A percentile compares a stretch with the other conserved stretches of the same genome.
phyloP scores from a whole-genome alignment of 805 yeast species.

The Debaryomyces tyrocola region DNA sequence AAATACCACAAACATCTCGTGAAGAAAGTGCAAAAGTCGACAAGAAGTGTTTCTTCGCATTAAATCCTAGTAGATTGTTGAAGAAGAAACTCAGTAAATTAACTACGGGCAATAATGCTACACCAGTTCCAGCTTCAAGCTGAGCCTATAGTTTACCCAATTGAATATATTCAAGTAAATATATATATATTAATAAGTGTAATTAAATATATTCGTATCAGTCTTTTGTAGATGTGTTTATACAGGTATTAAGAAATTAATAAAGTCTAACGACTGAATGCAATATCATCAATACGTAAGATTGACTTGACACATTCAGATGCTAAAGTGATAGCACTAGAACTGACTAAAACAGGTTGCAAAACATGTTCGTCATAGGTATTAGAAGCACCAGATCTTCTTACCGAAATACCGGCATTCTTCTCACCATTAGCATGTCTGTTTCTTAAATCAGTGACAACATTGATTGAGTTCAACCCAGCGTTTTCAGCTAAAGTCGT shows the following conservation, averaged over 20 bases:
- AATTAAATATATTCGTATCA: background rate
- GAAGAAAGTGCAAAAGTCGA: conserved; percentile 66
- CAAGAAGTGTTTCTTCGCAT: conserved; percentile 60
- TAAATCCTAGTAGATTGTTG: conserved; percentile 55
- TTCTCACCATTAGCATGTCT: conserved; percentile 88
- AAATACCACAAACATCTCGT: conserved; percentile 45
- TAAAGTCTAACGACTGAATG: conserved; percentile 55
- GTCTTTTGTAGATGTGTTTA: background rate
- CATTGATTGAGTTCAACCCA: conserved; percentile 86
- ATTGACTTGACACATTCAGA: conserved; percentile 96
- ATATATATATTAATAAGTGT: conserved; percentile 4
- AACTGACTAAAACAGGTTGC: conserved; percentile 94
- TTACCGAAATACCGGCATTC: conserved; percentile 93
- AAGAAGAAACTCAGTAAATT: conserved; percentile 42
- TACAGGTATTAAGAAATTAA: background rate
- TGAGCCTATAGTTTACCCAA: background rate
- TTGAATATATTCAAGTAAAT: background rate
- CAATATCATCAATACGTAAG: conserved; percentile 94
- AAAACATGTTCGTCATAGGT: conserved; percentile 91
- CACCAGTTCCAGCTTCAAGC: background rate
- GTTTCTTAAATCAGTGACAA: conserved; percentile 88
- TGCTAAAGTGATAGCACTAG: conserved; percentile 91
- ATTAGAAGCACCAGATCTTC: conserved; percentile 90
- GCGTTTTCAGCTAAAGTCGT: conserved; percentile 95
- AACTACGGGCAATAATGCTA: background rate